Base-by-base conservation (phyloP, 345 rosid genomes). In the Citrus trifoliata region DNA sequence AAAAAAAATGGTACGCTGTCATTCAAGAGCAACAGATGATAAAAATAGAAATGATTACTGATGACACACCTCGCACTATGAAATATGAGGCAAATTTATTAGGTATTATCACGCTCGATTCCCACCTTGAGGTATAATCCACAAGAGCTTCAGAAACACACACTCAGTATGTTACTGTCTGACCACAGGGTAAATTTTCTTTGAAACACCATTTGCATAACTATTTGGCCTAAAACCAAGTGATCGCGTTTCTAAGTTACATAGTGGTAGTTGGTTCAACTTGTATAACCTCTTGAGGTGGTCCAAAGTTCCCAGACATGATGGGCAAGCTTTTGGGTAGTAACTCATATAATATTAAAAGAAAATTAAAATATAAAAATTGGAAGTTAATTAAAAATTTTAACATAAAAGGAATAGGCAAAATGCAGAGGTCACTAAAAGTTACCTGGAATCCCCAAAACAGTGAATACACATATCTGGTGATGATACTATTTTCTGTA, bases 381-480 rank as follows among this genome's bases (percentile, higher is more conserved):
- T 53, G 22, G 7, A 53, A 53, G 22, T 53, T 53, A 53, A 53
- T 18, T 33, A 32, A 30, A 30, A 65, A 33, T 7, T 46, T 19
- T 56, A 19, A 38, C 21, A 74, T 71, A 35, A 22, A 30, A 59
- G 42, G 27, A 33, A 51, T 35, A 32, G 61, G 40, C 42, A 53
- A 64, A 74, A 62, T 5, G n/a, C 75, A 22, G 56, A 70, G 35
- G 46, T 19, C 3, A 71, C 10, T 16, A 58, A 30, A 32, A 42
- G 8, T 37, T 88, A 93, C 99, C 97, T 93, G 99, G 74, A 95
- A 93, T 53, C 99, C 99, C 99, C 98, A 95, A 73, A 91, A 95
- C 70, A 95, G 82, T 18, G 98, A 90, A 86, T 87, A 95, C 65
- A 83, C 71, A 38, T 91, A 95, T 95, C 93, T 89, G 18, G 83